Percentiles rank a stretch among this genome's conserved stretches.
These are phyloP conservation scores for Alternaria triticina DNA, from an alignment of 2,329 filamentous ascomycete genomes.

Conservation along the genomic window DNA sequence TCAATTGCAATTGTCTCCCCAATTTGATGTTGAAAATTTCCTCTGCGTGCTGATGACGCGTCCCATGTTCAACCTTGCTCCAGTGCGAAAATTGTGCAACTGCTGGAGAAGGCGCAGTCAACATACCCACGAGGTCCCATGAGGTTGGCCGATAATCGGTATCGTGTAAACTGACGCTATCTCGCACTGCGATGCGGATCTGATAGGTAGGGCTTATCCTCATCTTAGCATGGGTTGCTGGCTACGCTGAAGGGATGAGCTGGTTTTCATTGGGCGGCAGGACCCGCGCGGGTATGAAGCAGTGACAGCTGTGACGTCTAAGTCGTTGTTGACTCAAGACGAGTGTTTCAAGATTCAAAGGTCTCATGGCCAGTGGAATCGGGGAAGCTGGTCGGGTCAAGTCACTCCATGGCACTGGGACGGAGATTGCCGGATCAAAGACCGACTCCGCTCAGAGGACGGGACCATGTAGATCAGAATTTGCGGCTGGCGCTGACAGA, in stretches of 20 bases:
- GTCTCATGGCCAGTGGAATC: not conserved
- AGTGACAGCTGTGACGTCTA: conserved; percentile 21
- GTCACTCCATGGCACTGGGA: not conserved
- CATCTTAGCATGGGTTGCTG: not conserved
- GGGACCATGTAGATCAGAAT: not conserved
- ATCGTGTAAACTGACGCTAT: not conserved
- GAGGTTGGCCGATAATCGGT: conserved; percentile 3
- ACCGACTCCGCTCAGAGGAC: not conserved
- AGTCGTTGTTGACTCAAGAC: conserved; percentile 10
- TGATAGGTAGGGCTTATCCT: not conserved
- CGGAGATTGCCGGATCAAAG: conserved; percentile 1
- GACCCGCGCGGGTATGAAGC: conserved; percentile 9
- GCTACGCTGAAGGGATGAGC: conserved; percentile 1
- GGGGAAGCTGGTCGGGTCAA: not conserved
- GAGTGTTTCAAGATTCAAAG: conserved; percentile 8
- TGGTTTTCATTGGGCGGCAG: conserved; percentile 9
- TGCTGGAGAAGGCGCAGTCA: conserved; percentile 6
- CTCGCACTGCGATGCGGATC: not conserved
- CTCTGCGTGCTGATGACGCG: conserved; percentile 7
- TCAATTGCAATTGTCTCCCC: not conserved
- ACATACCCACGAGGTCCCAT: not conserved
- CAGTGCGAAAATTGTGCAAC: not conserved
- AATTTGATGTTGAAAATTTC: not conserved
- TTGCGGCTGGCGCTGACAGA: not conserved
- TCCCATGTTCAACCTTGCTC: not conserved